These are phyloP conservation scores for Helichrysum umbraculigerum DNA, from an alignment of 129 eudicot species.

Conservation along the genomic window DNA sequence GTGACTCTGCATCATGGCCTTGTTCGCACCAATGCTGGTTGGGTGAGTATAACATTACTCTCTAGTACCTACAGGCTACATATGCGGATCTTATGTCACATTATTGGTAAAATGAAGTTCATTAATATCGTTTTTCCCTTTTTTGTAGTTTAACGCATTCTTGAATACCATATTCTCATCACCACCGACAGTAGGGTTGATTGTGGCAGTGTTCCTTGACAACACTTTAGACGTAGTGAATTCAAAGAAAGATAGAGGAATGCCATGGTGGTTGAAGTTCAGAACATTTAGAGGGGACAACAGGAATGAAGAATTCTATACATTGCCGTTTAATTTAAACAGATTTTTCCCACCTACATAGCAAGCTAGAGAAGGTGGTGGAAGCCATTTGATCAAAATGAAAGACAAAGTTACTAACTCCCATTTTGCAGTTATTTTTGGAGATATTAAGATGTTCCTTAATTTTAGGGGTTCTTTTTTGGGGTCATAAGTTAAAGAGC, in stretches of 20 bases:
- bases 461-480: constrained; percentile 31
- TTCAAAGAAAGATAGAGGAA: constrained; percentile 84
- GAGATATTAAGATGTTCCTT: constrained; percentile 26
- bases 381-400: constrained; percentile 24
- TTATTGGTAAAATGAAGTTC: background rate
- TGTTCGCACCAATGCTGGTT: constrained; percentile 89
- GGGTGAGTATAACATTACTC: constrained; percentile 54
- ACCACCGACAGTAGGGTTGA: constrained; percentile 71
- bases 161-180: constrained; percentile 71
- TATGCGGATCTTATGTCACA: background rate
- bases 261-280: constrained; percentile 98
- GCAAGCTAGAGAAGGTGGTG: background rate
- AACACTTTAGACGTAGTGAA: constrained; percentile 86
- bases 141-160: constrained; percentile 80
- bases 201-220: constrained; percentile 80
- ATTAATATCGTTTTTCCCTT: background rate
- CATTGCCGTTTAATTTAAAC: constrained; percentile 80
- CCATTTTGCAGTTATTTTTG: constrained; percentile 36
- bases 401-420: constrained; percentile 22
- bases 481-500: constrained; percentile 33
- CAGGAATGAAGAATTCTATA: constrained; percentile 85
- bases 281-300: constrained; percentile 85
- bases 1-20: constrained; percentile 63
- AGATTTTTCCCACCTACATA: constrained; percentile 86
- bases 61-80: background rate